Conservation (phyloP, 2,329 filamentous ascomycete genomes). For the Sodiomyces alkalinus region DNA sequence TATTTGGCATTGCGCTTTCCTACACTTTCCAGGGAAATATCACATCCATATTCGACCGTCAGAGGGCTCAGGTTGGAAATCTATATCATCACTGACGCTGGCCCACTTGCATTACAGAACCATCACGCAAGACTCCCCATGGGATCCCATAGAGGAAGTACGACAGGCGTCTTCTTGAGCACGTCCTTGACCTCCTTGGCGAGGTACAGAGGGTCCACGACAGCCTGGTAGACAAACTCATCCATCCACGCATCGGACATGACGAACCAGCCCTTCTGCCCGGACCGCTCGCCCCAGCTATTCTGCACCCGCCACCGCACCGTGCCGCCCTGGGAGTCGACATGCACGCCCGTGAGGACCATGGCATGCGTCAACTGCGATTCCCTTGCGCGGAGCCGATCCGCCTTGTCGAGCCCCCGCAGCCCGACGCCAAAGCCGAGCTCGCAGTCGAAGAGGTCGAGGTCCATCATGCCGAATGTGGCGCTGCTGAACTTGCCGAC, state of each 20-base stretch:
- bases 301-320: slow-evolving; percentile 81
- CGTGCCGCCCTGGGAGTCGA: slow-evolving; percentile 45
- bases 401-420: slow-evolving; percentile 60
- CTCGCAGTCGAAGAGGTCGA: slow-evolving; percentile 60
- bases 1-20: no score
- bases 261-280: slow-evolving; percentile 73
- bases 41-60: no score
- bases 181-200: slow-evolving; percentile 53
- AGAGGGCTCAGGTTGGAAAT: no score
- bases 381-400: slow-evolving; percentile 59
- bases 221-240: slow-evolving; percentile 73
- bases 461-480: slow-evolving; percentile 62
- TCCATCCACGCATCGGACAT: slow-evolving; percentile 76
- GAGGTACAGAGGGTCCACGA: slow-evolving; percentile 59
- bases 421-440: slow-evolving; percentile 69
- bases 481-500: slow-evolving; percentile 69
- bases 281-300: slow-evolving; percentile 57
- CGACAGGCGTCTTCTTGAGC: slow-evolving; percentile 51
- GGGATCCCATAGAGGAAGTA: slow-evolving; percentile 66
- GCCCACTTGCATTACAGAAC: no score
- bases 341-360: slow-evolving; percentile 76
- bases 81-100: no score
- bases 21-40: no score
- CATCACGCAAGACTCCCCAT: slow-evolving; percentile 56
- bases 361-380: slow-evolving; percentile 84